phyloP scores from a whole-genome alignment of 2,329 filamentous ascomycete genomes.

The Apiospora pterosperma region DNA sequence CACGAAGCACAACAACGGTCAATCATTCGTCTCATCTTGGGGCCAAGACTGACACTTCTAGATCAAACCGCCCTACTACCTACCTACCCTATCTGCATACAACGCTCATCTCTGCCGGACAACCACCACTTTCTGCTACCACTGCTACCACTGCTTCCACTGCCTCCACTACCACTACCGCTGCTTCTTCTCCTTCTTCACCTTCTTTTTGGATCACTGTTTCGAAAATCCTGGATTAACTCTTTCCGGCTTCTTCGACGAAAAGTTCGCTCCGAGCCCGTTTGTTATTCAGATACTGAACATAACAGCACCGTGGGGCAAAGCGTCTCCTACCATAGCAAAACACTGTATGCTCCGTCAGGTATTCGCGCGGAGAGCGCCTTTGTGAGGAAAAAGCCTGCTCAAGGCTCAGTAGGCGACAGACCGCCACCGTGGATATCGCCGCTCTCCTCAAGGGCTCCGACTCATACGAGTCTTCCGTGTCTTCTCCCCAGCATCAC shows the following conservation, averaged over 20 bases:
- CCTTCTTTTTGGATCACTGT: not conserved
- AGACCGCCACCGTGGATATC: constrained; percentile 88
- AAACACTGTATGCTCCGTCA: not conserved
- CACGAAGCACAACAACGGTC: constrained; percentile 17
- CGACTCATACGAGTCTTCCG: constrained; percentile 68
- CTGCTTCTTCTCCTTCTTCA: not conserved
- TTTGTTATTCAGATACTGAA: not conserved
- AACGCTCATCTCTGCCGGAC: not conserved
- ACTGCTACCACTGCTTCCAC: not conserved
- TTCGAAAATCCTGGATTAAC: not conserved
- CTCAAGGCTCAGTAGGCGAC: constrained; percentile 31
- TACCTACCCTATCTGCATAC: constrained; percentile 15
- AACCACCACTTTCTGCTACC: not conserved
- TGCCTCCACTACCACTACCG: not conserved
- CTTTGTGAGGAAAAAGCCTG: constrained; percentile 17
- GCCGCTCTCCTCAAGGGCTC: constrained; percentile 76
- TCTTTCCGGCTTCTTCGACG: not conserved
- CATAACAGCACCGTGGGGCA: not conserved
- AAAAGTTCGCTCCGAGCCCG: not conserved
- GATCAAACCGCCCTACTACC: not conserved
- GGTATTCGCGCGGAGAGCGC: not conserved
- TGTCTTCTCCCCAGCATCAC: constrained; percentile 38
- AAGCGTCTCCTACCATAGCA: not conserved
- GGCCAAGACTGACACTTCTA: not conserved
- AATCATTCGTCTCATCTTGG: constrained; percentile 9